Base-by-base conservation (phyloP, 208 protist genomes). In the Acanthamoeba polyphaga region DNA sequence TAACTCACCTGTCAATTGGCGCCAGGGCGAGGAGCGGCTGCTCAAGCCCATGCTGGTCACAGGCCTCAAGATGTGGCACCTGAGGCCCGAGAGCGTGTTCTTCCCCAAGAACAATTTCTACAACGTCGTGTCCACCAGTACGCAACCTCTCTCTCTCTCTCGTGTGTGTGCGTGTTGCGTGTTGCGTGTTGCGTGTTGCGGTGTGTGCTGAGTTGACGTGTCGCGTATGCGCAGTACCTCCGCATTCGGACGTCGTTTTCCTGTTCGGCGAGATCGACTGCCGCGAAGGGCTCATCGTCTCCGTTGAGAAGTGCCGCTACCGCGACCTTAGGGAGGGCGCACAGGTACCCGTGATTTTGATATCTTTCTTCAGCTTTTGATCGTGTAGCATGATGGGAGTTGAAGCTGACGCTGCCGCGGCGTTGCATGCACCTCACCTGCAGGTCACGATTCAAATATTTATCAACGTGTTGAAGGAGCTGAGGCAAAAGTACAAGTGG, bases 261-360 rank as follows among this genome's bases (percentile, higher is more conserved):
- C 10, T 96, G 60, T 98, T 98, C 92, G 97, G 97, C 60, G 97
- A 98, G 91, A 98, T 98, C 70, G 97, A 98, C 96, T 98, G 97
- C 95, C 94, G 97, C 62, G 97, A 98, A 95, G 97, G 97, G 78
- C 62, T 98, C 22, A 24, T 97, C 15, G 43, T 97, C 7, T 80
- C 96, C 8, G 96, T 98, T 3, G 96, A 97, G 46, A 97, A 97
- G 29, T 93, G 95, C 88, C 66, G 85, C 34, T 97, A 97, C 87
- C 49, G 93, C 17, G 38, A 46, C 51, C 27, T 89, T 2, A 43
- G 5, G 51, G 80, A 89, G 80, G 80, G 49, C 24, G 34, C 53
- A 2, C 17, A 91, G 15, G 55, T 68, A 32, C 62, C 1, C 60
- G 72, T 91, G 62, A 74, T 49, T 29, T 0, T 82, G 32, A 64